phyloP scores from a whole-genome alignment of 1,284 basidiomycete genomes.

The Puccinia novopanici region DNA sequence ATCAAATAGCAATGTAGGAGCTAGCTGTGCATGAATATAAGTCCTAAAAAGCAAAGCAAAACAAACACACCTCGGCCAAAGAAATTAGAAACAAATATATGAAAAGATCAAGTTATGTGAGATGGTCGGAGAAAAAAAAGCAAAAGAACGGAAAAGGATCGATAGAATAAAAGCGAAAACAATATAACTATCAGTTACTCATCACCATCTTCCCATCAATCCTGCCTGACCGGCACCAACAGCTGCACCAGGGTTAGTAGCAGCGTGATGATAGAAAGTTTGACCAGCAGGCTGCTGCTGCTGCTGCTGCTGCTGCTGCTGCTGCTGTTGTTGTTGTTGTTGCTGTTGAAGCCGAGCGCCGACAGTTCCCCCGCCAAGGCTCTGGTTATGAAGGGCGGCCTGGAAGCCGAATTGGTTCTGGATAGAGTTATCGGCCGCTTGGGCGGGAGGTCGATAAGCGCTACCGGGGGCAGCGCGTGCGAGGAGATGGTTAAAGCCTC shows the following conservation, averaged over 20 bases:
- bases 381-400: neutral
- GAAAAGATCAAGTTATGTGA: neutral
- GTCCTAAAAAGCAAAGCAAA: too few species aligned
- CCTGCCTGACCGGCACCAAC: constrained; percentile 13
- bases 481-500: constrained; percentile 10
- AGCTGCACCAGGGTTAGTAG: constrained; percentile 1
- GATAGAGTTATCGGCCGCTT: neutral
- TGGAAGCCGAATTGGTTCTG: constrained; percentile 14
- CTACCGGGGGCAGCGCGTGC: neutral
- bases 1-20: too few species aligned
- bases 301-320: constrained; percentile 12
- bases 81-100: neutral
- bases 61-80: too few species aligned
- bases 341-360: neutral
- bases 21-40: too few species aligned
- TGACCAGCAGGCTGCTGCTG: neutral
- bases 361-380: neutral
- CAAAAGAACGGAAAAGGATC: neutral
- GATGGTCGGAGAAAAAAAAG: neutral
- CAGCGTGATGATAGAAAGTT: constrained; percentile 16
- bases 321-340: neutral
- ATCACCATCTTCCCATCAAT: constrained; percentile 27
- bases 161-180: neutral
- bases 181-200: neutral
- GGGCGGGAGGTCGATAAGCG: neutral